These are phyloP conservation scores for Coniochaeta sp. DNA, from an alignment of 2,329 filamentous ascomycete genomes.

Conservation along the genomic window DNA sequence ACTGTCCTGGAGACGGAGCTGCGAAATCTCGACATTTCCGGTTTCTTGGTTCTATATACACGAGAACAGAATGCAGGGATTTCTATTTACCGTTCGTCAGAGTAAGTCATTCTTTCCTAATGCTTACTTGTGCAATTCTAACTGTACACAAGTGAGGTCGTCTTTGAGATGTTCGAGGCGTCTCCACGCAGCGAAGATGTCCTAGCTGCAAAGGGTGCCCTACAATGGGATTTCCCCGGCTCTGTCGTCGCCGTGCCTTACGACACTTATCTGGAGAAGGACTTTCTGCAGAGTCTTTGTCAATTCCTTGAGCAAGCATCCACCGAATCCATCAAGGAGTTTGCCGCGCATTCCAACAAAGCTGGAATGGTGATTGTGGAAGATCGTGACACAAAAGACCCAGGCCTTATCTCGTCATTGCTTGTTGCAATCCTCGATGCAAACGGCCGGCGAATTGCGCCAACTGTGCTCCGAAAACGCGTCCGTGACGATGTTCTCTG, in stretches of 20 bases:
- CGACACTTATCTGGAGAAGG: conserved; percentile 14
- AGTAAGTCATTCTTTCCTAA: conserved; percentile 1
- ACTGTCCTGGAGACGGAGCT: conserved; percentile 5
- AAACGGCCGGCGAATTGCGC: conserved; percentile 31
- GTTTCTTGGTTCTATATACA: conserved; percentile 7
- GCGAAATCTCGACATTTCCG: background rate
- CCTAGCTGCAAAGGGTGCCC: conserved; percentile 39
- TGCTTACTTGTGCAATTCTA: background rate
- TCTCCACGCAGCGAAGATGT: conserved; percentile 46
- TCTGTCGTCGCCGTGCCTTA: conserved; percentile 38
- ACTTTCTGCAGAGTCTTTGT: conserved; percentile 41
- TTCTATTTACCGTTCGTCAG: conserved; percentile 2
- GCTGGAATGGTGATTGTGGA: conserved; percentile 41
- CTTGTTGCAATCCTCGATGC: conserved; percentile 54
- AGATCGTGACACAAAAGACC: conserved; percentile 48
- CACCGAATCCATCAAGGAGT: conserved; percentile 41
- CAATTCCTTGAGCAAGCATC: conserved; percentile 50
- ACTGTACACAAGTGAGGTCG: conserved; percentile 14
- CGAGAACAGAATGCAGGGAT: conserved; percentile 10
- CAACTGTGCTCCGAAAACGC: conserved; percentile 42
- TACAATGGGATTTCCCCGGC: conserved; percentile 55
- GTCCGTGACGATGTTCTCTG: conserved; percentile 57
- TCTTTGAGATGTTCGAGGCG: conserved; percentile 52
- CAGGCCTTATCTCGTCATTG: conserved; percentile 50
- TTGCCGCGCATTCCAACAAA: conserved; percentile 45